Evolutionary conservation across 441 rosid genomes (phyloP).

Genomic region (Erysimum cheiri): DNA sequence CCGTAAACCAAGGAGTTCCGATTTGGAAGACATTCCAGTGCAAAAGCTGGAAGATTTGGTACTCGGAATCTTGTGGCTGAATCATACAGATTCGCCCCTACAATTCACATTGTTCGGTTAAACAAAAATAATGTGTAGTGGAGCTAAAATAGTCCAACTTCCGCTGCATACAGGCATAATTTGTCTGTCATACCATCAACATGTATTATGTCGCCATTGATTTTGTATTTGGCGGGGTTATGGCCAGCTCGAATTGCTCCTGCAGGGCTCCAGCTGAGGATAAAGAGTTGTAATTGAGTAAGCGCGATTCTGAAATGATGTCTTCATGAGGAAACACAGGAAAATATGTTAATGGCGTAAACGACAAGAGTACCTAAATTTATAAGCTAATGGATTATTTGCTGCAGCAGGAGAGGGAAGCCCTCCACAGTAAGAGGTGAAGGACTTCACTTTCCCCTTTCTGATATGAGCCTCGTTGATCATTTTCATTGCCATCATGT

Average conservation of each 20-base stretch:
- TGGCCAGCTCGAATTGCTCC: slow-evolving; percentile 83
- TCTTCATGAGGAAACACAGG: background rate
- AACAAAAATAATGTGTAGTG: slow-evolving; percentile 1
- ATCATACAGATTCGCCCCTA: slow-evolving; percentile 82
- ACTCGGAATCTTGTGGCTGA: slow-evolving; percentile 67
- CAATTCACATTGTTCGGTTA: slow-evolving; percentile 31
- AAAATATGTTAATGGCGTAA: slow-evolving; percentile 1
- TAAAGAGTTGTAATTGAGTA: slow-evolving; percentile 17
- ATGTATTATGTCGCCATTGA: slow-evolving; percentile 57
- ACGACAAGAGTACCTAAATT: slow-evolving; percentile 69
- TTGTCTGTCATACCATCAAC: slow-evolving; percentile 65
- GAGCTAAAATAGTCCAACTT: background rate
- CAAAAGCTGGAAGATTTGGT: slow-evolving; percentile 92
- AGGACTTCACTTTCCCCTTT: slow-evolving; percentile 83
- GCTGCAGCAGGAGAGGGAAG: slow-evolving; percentile 98
- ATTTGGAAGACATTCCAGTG: slow-evolving; percentile 90
- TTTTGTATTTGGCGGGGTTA: slow-evolving; percentile 81
- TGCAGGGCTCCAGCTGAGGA: slow-evolving; percentile 90
- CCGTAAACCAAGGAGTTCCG: slow-evolving; percentile 85
- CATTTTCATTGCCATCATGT: slow-evolving; percentile 99
- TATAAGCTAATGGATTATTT: slow-evolving; percentile 88
- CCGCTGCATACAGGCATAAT: background rate
- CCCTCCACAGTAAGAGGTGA: slow-evolving; percentile 93
- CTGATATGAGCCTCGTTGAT: slow-evolving; percentile 72
- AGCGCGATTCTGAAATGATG: background rate